Evolutionary conservation across 345 rosid species (phyloP).

Genomic region (Moricandia arvensis): DNA sequence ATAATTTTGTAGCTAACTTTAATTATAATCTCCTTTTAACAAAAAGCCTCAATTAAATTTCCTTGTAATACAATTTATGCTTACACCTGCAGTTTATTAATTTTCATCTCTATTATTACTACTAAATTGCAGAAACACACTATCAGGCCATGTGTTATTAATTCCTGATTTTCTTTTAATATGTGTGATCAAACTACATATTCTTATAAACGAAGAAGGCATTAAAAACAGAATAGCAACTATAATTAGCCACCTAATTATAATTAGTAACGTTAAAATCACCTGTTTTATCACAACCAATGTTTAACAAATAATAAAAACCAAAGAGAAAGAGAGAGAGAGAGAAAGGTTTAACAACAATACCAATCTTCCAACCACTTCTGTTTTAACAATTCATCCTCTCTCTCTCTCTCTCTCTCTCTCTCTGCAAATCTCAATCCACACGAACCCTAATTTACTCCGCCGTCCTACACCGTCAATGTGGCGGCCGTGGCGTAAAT

Average conservation of each 20-base stretch:
- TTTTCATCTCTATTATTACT: no score
- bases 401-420: slow-evolving; percentile 6
- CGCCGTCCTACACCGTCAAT: slow-evolving; percentile 49
- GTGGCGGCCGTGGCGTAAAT: slow-evolving; percentile 87
- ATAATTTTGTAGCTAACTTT: neutral
- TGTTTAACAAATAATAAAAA: slow-evolving; percentile 16
- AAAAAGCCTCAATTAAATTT: neutral
- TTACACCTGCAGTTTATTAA: neutral
- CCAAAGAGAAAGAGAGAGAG: neutral
- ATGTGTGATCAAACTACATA: neutral
- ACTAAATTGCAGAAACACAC: neutral
- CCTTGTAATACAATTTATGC: neutral
- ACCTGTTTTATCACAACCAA: slow-evolving; percentile 26
- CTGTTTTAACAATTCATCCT: slow-evolving; percentile 8
- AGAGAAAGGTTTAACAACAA: slow-evolving; percentile 25
- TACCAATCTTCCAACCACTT: slow-evolving; percentile 20
- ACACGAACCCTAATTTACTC: slow-evolving; percentile 32
- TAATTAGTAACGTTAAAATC: slow-evolving; percentile 24
- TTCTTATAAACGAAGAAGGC: neutral
- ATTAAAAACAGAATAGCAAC: slow-evolving; percentile 15
- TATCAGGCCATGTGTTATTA: neutral
- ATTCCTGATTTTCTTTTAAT: neutral
- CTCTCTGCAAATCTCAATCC: slow-evolving; percentile 34
- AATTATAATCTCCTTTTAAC: neutral
- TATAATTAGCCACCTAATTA: slow-evolving; percentile 28